Evolutionary conservation across 768 basidiomycete species (phyloP), one percentile per base, ranked within the genome.

Genomic region (Leccinum pellstonianum): DNA sequence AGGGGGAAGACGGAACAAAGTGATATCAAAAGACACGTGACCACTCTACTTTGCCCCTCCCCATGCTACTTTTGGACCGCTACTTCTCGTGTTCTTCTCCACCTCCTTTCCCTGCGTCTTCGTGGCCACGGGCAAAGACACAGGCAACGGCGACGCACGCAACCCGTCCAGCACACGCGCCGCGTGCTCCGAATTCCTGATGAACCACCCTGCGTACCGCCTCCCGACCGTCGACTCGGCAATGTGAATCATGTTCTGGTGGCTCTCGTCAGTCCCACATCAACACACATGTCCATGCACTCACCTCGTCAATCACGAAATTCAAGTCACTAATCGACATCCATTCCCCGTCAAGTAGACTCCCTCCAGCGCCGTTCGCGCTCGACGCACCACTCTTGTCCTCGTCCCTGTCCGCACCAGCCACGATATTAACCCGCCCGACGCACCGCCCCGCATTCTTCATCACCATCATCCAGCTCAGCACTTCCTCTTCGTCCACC

Each of bases 391-490:
- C 59, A 4, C 59, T 64, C 10, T 62, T 66, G 14, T 68, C 67
- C n/a, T 75, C 62, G 65, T 66, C 68, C 77, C 78, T 72, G 77
- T 77, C 57, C 62, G 73, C 25, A 71, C 78, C 67, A 81, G 89
- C 43, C 79, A 77, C 38, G 1, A 65, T 60, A 58, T 73, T 77
- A 52, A 73, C 69, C 2, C 71, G 68, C 1, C 69, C 90, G 81
- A 71, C 85, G 59, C 90, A 91, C 68, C 93, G 81, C 66, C 90
- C 91, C 0, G 87, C 86, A 63, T 90, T 87, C 79, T 99, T 98
- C 77, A 97, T 84, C 48, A 93, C 87, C 94, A 98, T 97, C 82
- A 98, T 84, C 82, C 96, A 91, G 76, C 95, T 91, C 59, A 99
- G 81, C 69, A 98, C 88, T 73, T 91, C 90, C 70, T 98, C 96